A percentile compares a stretch with the other conserved stretches of the same genome.
These are phyloP conservation scores for Adansonia gregorii DNA, from an alignment of 441 rosid species.

Conservation along the genomic window DNA sequence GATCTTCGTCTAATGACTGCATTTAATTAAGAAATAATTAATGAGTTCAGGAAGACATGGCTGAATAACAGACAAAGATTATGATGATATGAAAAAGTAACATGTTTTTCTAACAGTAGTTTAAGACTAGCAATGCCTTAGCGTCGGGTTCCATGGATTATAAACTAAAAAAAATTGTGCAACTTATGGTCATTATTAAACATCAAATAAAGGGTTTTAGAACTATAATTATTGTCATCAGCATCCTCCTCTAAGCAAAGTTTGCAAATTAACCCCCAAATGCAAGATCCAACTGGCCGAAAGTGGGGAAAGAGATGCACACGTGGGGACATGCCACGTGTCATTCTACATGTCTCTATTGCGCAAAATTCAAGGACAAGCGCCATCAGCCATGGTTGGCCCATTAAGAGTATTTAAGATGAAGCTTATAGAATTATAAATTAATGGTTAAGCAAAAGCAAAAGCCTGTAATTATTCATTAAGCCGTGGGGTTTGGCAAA, in stretches of 20 bases:
- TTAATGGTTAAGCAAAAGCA: constrained; percentile 20
- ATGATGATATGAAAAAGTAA: not conserved
- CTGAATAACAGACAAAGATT: not conserved
- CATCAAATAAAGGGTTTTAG: not conserved
- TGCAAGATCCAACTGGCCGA: not conserved
- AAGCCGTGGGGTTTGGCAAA: too few relatives aligned
- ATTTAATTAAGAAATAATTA: not conserved
- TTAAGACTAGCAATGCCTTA: not conserved
- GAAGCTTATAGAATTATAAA: not conserved
- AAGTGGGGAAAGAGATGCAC: not conserved
- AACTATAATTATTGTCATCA: not conserved
- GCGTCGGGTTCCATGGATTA: not conserved
- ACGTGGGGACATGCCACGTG: constrained; percentile 22
- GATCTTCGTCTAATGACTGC: not conserved
- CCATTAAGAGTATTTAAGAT: not conserved
- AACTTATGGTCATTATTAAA: too few relatives aligned
- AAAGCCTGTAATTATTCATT: too few relatives aligned
- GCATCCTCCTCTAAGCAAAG: too few relatives aligned
- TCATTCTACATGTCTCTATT: constrained; percentile 29
- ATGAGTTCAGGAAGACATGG: not conserved
- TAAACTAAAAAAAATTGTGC: not conserved
- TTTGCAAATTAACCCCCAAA: not conserved
- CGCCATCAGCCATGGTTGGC: constrained; percentile 29
- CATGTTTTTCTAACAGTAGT: not conserved
- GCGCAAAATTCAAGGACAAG: constrained; percentile 20